Percentiles rank a stretch among this genome's conserved stretches.
Conservation (phyloP, 2,329 filamentous ascomycete species). For the Nannizziopsis arthrosporioides region DNA sequence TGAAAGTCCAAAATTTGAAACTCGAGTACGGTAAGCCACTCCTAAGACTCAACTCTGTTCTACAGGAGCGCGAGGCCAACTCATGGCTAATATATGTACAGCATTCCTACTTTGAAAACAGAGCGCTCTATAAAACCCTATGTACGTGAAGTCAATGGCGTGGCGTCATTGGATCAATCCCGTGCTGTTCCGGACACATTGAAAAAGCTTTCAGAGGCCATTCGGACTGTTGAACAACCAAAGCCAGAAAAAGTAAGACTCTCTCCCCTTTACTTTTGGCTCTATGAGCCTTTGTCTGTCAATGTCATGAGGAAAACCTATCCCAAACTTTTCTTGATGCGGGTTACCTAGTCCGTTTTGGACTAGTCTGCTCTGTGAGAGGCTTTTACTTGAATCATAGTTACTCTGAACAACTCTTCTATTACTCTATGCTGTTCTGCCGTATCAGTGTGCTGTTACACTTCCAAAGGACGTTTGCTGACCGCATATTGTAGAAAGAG, state of each 20-base stretch:
- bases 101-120: conserved; percentile 42
- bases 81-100: conserved; percentile 17
- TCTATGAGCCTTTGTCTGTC: not conserved
- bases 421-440: conserved; percentile 19
- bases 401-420: conserved; percentile 52
- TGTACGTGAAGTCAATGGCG: conserved; percentile 41
- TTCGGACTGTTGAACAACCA: conserved; percentile 42
- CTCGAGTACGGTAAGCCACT: conserved; percentile 6
- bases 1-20: conserved; percentile 8
- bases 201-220: conserved; percentile 37
- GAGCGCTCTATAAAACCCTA: conserved; percentile 42
- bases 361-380: conserved; percentile 62
- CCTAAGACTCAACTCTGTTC: not conserved
- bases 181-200: conserved; percentile 35
- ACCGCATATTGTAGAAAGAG: conserved; percentile 29
- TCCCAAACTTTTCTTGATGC: conserved; percentile 61
- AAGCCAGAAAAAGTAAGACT: conserved; percentile 38
- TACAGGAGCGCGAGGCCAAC: too few relatives aligned
- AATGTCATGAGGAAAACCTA: conserved; percentile 62
- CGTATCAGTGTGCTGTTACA: not conserved
- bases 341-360: conserved; percentile 65
- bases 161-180: conserved; percentile 43
- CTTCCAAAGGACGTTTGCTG: conserved; percentile 10
- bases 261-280: conserved; percentile 12
- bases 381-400: conserved; percentile 49